Evolutionary conservation across 2,329 filamentous ascomycete genomes (phyloP).

Genomic region (Lasiodiplodia hormozganensis): DNA sequence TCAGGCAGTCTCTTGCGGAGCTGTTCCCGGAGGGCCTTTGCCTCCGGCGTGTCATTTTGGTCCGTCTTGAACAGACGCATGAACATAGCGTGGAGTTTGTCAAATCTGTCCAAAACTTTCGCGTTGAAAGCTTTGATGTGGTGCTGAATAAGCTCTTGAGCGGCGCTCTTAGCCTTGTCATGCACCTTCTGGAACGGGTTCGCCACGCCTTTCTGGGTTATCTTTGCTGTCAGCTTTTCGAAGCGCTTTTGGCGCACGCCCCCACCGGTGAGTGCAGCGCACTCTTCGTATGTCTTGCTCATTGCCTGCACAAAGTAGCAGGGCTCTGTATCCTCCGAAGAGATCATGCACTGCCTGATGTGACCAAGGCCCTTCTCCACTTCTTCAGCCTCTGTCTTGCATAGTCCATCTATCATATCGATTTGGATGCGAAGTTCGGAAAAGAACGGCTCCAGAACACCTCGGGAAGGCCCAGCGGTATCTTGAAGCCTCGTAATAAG

Average conservation of each 20-base stretch:
- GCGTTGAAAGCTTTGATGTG: neutral
- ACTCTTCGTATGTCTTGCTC: conserved; percentile 29
- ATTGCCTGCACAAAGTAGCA: conserved; percentile 34
- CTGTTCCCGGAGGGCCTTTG: conserved; percentile 19
- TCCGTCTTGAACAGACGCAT: conserved; percentile 26
- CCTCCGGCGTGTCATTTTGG: conserved; percentile 26
- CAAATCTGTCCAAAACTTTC: conserved; percentile 4
- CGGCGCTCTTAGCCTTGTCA: neutral
- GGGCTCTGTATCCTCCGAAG: neutral
- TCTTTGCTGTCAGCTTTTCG: neutral
- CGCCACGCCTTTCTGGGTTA: neutral
- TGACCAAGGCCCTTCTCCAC: conserved; percentile 10
- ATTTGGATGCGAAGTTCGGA: conserved; percentile 28
- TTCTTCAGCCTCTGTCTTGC: conserved; percentile 7
- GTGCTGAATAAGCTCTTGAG: neutral
- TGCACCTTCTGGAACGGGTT: neutral
- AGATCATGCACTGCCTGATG: neutral
- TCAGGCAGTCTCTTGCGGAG: neutral
- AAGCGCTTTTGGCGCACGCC: neutral
- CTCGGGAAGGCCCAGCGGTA: neutral
- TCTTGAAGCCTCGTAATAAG: neutral
- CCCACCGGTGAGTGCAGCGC: conserved; percentile 1
- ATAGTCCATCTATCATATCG: conserved; percentile 15
- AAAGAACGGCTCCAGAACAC: neutral
- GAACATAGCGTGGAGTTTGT: conserved; percentile 24